Conservation (phyloP, 1,139 yeast genomes). For the Pichia sp. region DNA sequence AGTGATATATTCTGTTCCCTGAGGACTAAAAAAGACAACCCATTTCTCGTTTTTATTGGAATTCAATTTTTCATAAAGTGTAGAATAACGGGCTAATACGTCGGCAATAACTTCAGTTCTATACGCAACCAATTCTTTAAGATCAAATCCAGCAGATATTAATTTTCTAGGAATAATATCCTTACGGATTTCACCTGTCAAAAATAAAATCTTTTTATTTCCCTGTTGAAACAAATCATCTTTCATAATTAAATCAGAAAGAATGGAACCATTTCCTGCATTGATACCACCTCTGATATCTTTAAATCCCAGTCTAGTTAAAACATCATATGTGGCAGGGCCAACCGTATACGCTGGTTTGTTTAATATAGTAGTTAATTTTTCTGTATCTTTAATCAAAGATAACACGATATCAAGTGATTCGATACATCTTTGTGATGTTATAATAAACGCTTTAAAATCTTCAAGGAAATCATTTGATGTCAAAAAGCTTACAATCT, state of each 20-base stretch:
- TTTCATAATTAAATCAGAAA: slow-evolving; percentile 58
- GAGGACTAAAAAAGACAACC: slow-evolving; percentile 89
- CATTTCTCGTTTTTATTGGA: slow-evolving; percentile 35
- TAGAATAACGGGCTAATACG: slow-evolving; percentile 37
- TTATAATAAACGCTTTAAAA: slow-evolving; percentile 59
- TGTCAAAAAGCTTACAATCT: slow-evolving; percentile 38
- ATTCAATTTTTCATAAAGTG: slow-evolving; percentile 18
- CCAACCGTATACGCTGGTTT: slow-evolving; percentile 83
- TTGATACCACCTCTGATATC: slow-evolving; percentile 65
- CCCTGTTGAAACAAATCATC: slow-evolving; percentile 30
- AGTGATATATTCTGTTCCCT: slow-evolving; percentile 67
- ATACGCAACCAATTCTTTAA: slow-evolving; percentile 65
- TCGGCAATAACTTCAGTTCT: slow-evolving; percentile 51
- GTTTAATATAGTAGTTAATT: slow-evolving; percentile 31
- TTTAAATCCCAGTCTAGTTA: slow-evolving; percentile 56
- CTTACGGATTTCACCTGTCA: slow-evolving; percentile 81
- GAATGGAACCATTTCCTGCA: slow-evolving; percentile 75
- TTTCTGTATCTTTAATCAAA: slow-evolving; percentile 14
- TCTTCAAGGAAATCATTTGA: slow-evolving; percentile 37
- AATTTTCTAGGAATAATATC: slow-evolving; percentile 73
- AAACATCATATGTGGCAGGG: slow-evolving; percentile 72
- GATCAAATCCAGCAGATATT: slow-evolving; percentile 37
- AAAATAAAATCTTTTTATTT: slow-evolving; percentile 48
- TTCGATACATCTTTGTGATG: slow-evolving; percentile 91
- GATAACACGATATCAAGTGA: slow-evolving; percentile 48